A percentile compares a stretch with the other conserved stretches of the same genome.
Conservation (phyloP, 306 rosid species). For the Quercus variabilis region DNA sequence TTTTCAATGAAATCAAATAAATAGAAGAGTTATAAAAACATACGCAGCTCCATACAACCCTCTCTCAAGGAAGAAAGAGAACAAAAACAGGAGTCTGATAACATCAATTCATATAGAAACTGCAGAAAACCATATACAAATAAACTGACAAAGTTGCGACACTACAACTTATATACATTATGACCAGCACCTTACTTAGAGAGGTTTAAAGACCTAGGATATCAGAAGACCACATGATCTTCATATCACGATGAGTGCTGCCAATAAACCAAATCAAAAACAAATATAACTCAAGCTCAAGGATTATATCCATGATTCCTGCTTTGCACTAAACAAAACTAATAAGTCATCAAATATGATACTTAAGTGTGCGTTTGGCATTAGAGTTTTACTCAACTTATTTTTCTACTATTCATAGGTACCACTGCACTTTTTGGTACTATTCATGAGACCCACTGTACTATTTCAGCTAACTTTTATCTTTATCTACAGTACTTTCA, state of each 20-base stretch:
- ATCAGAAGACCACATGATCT: background rate
- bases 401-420: too few species aligned
- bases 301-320: background rate
- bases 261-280: background rate
- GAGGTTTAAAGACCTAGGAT: background rate
- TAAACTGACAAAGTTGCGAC: background rate
- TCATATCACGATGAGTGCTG: background rate
- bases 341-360: background rate
- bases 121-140: background rate
- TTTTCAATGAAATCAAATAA: background rate
- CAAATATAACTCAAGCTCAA: background rate
- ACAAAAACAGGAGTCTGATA: background rate
- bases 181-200: background rate
- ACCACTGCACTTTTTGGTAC: too few species aligned
- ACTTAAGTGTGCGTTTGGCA: too few species aligned
- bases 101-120: background rate
- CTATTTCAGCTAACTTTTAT: too few species aligned
- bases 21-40: background rate
- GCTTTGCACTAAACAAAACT: background rate
- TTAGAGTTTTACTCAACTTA: too few species aligned
- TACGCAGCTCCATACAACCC: background rate
- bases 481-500: too few species aligned
- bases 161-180: background rate
- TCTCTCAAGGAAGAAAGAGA: background rate
- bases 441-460: too few species aligned